A percentile compares a stretch with the other conserved stretches of the same genome.
These are phyloP conservation scores for Theobroma cacao DNA, from an alignment of 345 rosid genomes.

Conservation along the genomic window DNA sequence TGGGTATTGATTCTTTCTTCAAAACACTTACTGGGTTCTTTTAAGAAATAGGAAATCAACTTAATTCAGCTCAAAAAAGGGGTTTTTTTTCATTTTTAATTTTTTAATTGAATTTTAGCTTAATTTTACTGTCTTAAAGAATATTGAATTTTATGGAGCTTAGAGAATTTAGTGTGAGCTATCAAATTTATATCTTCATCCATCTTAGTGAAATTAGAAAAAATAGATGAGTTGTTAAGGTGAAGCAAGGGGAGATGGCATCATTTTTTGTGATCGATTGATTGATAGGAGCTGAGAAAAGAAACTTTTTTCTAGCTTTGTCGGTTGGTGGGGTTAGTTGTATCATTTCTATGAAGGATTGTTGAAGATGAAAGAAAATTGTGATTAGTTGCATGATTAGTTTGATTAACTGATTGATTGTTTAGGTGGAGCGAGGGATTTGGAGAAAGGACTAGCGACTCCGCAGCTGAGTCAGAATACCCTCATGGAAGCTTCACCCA, in stretches of 20 bases:
- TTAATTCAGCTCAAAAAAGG: not conserved
- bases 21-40: not conserved
- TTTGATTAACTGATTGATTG: conserved; percentile 13
- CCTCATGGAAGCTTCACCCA: conserved; percentile 47
- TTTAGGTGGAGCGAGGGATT: conserved; percentile 58
- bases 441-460: conserved; percentile 56
- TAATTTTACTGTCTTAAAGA: not conserved
- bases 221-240: not conserved
- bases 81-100: not conserved
- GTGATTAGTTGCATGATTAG: conserved; percentile 20
- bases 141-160: not conserved
- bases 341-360: conserved; percentile 21
- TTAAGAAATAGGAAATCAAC: not conserved
- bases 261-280: not conserved
- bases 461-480: conserved; percentile 40
- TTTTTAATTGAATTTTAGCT: not conserved
- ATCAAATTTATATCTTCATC: not conserved
- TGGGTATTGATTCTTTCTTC: not conserved
- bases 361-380: conserved; percentile 18
- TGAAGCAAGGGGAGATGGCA: not conserved
- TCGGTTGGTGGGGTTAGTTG: conserved; percentile 20
- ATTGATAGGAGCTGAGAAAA: not conserved
- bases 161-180: not conserved
- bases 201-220: not conserved
- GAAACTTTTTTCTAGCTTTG: not conserved